Evolutionary conservation across 2,329 filamentous ascomycete species (phyloP).

Genomic region (Nothopassalora personata): DNA sequence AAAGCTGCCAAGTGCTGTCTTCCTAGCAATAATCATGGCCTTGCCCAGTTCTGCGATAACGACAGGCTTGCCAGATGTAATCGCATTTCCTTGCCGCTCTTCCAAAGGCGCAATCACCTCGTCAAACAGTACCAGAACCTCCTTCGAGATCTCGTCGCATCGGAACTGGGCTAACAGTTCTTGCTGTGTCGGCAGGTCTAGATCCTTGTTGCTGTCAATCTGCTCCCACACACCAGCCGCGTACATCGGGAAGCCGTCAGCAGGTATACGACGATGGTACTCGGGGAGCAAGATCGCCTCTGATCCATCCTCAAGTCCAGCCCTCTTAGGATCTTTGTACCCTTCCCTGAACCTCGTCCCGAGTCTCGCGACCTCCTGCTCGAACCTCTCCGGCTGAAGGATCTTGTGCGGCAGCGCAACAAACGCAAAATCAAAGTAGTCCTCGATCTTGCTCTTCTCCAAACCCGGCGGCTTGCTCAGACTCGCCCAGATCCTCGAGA

Average conservation of each 20-base stretch:
- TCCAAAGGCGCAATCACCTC: slow-evolving; percentile 76
- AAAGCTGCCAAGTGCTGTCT: slow-evolving; percentile 73
- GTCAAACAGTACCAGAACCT: slow-evolving; percentile 81
- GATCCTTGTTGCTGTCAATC: slow-evolving; percentile 97
- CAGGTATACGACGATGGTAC: slow-evolving; percentile 92
- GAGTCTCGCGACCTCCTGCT: slow-evolving; percentile 71
- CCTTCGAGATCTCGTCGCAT: slow-evolving; percentile 91
- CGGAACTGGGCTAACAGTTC: slow-evolving; percentile 94
- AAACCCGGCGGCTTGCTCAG: slow-evolving; percentile 87
- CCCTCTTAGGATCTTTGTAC: slow-evolving; percentile 62
- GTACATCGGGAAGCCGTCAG: slow-evolving; percentile 93
- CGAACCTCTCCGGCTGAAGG: slow-evolving; percentile 86
- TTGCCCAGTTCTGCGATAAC: slow-evolving; percentile 71
- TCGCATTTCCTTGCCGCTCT: slow-evolving; percentile 71
- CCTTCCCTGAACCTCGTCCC: slow-evolving; percentile 78
- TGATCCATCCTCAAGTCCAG: slow-evolving; percentile 62
- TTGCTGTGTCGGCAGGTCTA: slow-evolving; percentile 94
- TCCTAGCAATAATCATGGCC: slow-evolving; percentile 66
- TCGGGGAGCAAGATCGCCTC: slow-evolving; percentile 84
- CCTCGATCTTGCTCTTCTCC: slow-evolving; percentile 82
- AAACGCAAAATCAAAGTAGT: slow-evolving; percentile 99
- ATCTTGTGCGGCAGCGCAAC: slow-evolving; percentile 95
- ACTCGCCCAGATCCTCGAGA: slow-evolving; percentile 85
- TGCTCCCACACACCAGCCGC: slow-evolving; percentile 95
- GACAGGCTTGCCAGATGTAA: slow-evolving; percentile 64